phyloP scores from a whole-genome alignment of 257 asterid species.

The Nicotiana sylvestris region DNA sequence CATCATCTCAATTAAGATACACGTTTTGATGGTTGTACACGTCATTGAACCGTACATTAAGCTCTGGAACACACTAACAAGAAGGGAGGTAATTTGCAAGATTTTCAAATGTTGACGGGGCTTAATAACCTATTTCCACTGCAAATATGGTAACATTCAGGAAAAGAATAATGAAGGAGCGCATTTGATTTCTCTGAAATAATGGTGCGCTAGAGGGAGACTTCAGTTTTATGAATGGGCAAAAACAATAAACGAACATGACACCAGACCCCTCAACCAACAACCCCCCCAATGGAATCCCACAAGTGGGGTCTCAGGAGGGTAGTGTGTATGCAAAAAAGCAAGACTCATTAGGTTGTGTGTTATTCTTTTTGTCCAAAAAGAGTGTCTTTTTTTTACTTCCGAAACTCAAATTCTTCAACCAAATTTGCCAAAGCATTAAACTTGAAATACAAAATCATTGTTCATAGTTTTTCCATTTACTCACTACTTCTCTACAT shows the following conservation, averaged over 20 bases:
- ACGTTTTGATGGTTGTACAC: no score
- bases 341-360: background rate
- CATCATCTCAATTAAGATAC: no score
- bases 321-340: no score
- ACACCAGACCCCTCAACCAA: background rate
- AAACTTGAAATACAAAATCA: background rate
- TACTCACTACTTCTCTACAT: background rate
- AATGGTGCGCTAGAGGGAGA: background rate
- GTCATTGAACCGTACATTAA: no score
- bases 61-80: no score
- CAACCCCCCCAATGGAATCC: background rate
- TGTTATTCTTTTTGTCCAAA: background rate
- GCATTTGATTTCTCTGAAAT: background rate
- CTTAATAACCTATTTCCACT: no score
- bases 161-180: no score
- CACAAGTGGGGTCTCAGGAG: no score
- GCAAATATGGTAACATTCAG: no score
- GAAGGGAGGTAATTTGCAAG: no score
- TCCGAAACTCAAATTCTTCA: background rate
- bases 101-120: no score
- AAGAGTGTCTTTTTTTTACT: background rate
- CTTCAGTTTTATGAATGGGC: background rate
- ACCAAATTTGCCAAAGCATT: background rate
- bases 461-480: background rate
- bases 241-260: background rate